A percentile compares a stretch with the other conserved stretches of the same genome.
phyloP scores from a whole-genome alignment of 768 basidiomycete genomes.

The Roridomyces roridus region DNA sequence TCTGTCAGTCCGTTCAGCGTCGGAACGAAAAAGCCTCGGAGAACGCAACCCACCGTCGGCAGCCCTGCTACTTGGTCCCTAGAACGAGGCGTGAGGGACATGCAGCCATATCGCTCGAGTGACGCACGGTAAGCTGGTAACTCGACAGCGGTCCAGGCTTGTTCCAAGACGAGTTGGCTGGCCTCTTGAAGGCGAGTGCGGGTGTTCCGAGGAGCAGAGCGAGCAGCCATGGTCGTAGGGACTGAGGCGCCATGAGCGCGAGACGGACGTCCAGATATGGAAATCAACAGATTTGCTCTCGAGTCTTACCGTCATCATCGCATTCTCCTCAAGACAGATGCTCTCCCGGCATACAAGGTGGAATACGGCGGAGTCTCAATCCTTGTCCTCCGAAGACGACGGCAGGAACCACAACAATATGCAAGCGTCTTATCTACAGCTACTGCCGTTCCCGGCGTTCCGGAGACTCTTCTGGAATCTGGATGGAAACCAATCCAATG shows the following conservation, averaged over 20 bases:
- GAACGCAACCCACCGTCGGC: slow-evolving; percentile 10
- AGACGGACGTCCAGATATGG: background rate
- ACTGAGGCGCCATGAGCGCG: slow-evolving; percentile 22
- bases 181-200: background rate
- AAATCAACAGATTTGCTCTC: background rate
- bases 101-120: background rate
- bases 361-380: too few species aligned
- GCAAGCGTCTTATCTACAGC: too few species aligned
- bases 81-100: background rate
- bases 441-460: too few species aligned
- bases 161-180: slow-evolving; percentile 14
- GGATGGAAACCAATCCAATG: too few species aligned
- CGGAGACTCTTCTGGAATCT: too few species aligned
- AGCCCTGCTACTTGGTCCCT: slow-evolving; percentile 15
- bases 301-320: too few species aligned
- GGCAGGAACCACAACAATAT: too few species aligned
- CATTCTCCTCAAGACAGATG: too few species aligned
- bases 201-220: slow-evolving; percentile 14
- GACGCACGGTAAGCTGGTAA: slow-evolving; percentile 24
- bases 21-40: background rate
- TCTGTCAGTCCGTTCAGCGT: slow-evolving; percentile 36
- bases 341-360: too few species aligned
- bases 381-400: too few species aligned
- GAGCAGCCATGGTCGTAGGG: slow-evolving; percentile 9
- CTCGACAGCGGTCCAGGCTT: slow-evolving; percentile 16